Percentiles rank a stretch among this genome's conserved stretches.
Evolutionary conservation across 2,329 filamentous ascomycete species (phyloP).

Genomic region (Thielaviopsis punctulata): DNA sequence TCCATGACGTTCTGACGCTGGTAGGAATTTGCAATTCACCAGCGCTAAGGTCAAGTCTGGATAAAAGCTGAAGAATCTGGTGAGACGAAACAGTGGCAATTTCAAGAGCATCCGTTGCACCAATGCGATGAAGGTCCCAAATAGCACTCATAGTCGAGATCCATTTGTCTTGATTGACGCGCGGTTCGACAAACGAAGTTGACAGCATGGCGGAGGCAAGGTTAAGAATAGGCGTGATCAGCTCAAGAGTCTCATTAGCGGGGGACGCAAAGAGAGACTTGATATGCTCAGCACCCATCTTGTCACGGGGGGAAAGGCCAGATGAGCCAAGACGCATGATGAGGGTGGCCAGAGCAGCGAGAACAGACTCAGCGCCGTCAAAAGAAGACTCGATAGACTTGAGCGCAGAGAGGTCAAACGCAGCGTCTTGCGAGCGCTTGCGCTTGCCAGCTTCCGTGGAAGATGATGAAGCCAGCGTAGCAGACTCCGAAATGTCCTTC

Average conservation of each 20-base stretch:
- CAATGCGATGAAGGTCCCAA: slow-evolving; percentile 39
- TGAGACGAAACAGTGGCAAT: slow-evolving; percentile 31
- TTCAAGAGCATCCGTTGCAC: slow-evolving; percentile 27
- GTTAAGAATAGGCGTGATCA: slow-evolving; percentile 28
- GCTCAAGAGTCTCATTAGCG: slow-evolving; percentile 27
- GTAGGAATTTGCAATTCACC: slow-evolving; percentile 2
- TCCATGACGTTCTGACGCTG: slow-evolving; percentile 22
- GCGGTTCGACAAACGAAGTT: slow-evolving; percentile 18
- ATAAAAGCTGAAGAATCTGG: slow-evolving; percentile 18
- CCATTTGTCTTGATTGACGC: slow-evolving; percentile 28
- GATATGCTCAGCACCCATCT: slow-evolving; percentile 40
- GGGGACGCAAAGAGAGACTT: slow-evolving; percentile 37
- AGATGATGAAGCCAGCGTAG: slow-evolving; percentile 8
- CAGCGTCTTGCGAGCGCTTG: slow-evolving; percentile 23
- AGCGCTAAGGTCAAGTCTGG: slow-evolving; percentile 12
- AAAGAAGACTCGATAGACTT: slow-evolving; percentile 25
- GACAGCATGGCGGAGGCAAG: slow-evolving; percentile 27
- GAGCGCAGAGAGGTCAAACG: slow-evolving; percentile 16
- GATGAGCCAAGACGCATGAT: slow-evolving; percentile 27
- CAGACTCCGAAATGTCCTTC: slow-evolving; percentile 32
- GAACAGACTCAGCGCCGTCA: slow-evolving; percentile 29
- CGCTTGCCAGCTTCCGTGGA: slow-evolving; percentile 22
- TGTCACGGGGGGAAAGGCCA: slow-evolving; percentile 23
- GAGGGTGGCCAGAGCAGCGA: slow-evolving; percentile 28
- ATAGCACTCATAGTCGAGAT: slow-evolving; percentile 27